Base-by-base conservation (phyloP, 345 rosid genomes). In the Leavenworthia alabamica region DNA sequence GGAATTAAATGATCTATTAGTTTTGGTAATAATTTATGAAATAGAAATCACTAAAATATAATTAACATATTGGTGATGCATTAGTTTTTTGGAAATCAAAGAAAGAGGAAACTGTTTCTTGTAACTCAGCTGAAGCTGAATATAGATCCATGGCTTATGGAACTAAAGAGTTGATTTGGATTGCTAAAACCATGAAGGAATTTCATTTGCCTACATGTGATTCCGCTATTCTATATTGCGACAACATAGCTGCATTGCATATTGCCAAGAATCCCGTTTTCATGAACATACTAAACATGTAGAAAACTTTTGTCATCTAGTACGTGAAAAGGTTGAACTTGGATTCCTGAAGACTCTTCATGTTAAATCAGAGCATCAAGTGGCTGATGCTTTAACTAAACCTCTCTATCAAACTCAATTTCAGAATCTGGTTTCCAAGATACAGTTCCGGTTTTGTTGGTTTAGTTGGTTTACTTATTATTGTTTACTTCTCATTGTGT, bases 151-250 rank as follows among this genome's bases (percentile, higher is more conserved):
- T 40, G 10, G 1, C 19, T 2, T 7, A 0, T 1, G 44, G 20
- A 0, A 40, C 44, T 2, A 14, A 7, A 3, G 20, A 40, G 9
- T 6, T 40, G 0, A 3, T 40, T 14, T 40, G 44, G 44, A 7
- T 40, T 7, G 8, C 20, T 0, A 14, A 8, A 1, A 0, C 15
- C 16, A 15, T 40, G 8, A 7, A 14, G 0, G 4, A 40, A 0
- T 6, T 40, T 0, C 1, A 0, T 0, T 0, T 36, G 1, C 44
- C 44, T 1, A 6, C 16, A 2, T 2, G 0, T 2, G 19, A 0
- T 0, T 3, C 10, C 1, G 4, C 19, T 2, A 23, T n/a, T 1
- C 4, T 40, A 0, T 40, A 40, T 7, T 15, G 10, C 15, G 44
- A 40, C 0, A 40, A 14, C 7, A 2, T 0, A 0, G 10, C 9